Conservation (phyloP, 2,329 filamentous ascomycete genomes). For the Cephalotrichum gorgonifer region DNA sequence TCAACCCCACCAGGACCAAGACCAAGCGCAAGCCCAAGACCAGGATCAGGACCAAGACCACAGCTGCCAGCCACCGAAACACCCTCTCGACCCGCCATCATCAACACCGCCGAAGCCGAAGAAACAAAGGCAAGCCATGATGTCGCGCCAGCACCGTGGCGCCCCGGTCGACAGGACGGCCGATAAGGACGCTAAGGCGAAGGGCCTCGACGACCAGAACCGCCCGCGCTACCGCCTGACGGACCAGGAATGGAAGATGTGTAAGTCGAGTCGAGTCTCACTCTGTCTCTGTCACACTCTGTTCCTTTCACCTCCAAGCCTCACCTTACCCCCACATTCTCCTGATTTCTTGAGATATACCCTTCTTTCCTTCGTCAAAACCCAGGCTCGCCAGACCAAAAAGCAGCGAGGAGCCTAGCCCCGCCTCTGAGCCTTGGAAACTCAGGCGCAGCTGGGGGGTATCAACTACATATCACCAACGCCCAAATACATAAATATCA, state of each 20-base stretch:
- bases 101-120: not conserved
- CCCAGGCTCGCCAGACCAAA: no score
- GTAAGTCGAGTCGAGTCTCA: not conserved
- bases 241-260: slow-evolving; percentile 4
- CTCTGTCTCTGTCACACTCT: not conserved
- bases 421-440: no score
- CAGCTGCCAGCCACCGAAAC: no score
- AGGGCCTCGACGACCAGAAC: not conserved
- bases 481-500: no score
- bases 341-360: no score
- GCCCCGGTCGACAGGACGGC: not conserved
- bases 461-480: no score
- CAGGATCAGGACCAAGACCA: no score
- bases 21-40: not conserved
- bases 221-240: not conserved
- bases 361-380: no score
- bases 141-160: not conserved
- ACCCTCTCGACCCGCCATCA: not conserved
- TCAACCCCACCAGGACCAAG: not conserved
- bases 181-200: not conserved
- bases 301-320: not conserved
- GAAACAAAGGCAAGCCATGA: not conserved
- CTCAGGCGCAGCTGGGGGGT: no score
- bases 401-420: no score
- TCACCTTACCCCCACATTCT: no score